Percentiles rank a stretch among this genome's conserved stretches.
Conservation (phyloP, 495 filamentous ascomycete species). For the Astrothelium subdiscretum region DNA sequence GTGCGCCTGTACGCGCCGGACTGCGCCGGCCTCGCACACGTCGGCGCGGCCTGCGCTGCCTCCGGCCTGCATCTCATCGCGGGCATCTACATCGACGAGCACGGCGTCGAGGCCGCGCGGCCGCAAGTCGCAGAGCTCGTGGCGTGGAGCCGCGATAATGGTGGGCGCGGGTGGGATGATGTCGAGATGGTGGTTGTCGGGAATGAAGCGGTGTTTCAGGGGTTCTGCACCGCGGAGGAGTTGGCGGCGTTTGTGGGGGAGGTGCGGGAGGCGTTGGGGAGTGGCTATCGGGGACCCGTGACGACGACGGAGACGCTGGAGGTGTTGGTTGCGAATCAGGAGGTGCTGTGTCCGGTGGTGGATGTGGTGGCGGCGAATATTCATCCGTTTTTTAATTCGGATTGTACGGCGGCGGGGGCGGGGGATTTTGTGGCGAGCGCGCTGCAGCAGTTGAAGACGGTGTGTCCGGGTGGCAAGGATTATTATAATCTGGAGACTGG, state of each 20-base stretch:
- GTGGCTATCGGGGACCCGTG: constrained; percentile 62
- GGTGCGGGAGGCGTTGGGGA: constrained; percentile 30
- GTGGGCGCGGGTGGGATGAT: constrained; percentile 42
- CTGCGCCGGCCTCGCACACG: constrained; percentile 66
- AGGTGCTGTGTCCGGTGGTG: constrained; percentile 54
- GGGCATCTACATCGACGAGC: constrained; percentile 67
- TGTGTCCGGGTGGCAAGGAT: constrained; percentile 49
- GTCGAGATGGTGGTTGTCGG: constrained; percentile 74
- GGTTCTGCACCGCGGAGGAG: constrained; percentile 44
- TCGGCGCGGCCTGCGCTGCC: constrained; percentile 50
- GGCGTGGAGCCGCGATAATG: constrained; percentile 46
- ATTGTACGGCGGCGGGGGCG: constrained; percentile 47
- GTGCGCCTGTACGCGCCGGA: constrained; percentile 89
- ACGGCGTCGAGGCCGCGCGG: constrained; percentile 42
- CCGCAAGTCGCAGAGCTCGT: constrained; percentile 59
- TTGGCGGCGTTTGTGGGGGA: constrained; percentile 58
- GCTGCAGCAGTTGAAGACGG: constrained; percentile 48
- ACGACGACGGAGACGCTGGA: constrained; percentile 82
- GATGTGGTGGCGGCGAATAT: constrained; percentile 76
- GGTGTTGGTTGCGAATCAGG: constrained; percentile 46
- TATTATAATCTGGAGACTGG: constrained; percentile 80
- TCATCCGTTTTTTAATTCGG: constrained; percentile 86
- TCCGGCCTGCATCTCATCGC: constrained; percentile 66
- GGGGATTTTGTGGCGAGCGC: constrained; percentile 61
- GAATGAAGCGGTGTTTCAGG: constrained; percentile 78